Percentiles rank a stretch among this genome's conserved stretches.
Evolutionary conservation across 768 basidiomycete genomes (phyloP).

Genomic region (Dendrothele bispora): DNA sequence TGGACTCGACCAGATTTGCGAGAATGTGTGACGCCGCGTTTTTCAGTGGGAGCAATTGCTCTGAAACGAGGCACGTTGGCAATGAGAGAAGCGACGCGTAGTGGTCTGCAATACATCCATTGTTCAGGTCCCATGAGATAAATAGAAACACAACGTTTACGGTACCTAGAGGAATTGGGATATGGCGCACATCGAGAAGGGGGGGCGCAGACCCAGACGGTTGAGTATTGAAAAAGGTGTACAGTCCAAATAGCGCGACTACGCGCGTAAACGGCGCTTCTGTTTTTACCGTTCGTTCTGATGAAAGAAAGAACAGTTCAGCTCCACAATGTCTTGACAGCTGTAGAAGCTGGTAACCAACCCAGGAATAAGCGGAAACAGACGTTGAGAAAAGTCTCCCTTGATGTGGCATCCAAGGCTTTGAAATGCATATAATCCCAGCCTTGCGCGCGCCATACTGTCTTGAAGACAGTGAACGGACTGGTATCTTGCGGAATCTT

Average conservation of each 20-base stretch:
- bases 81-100: slow-evolving; percentile 49
- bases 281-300: slow-evolving; percentile 54
- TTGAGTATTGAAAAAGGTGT: slow-evolving; percentile 71
- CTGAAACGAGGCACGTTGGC: slow-evolving; percentile 42
- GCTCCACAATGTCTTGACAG: too few species aligned
- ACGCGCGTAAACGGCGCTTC: slow-evolving; percentile 56
- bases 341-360: slow-evolving; percentile 30
- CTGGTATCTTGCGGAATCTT: slow-evolving; percentile 24
- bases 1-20: slow-evolving; percentile 43
- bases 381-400: slow-evolving; percentile 61
- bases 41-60: slow-evolving; percentile 43
- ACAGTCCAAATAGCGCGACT: slow-evolving; percentile 66
- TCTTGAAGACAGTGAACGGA: slow-evolving; percentile 74
- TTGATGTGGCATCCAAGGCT: slow-evolving; percentile 65
- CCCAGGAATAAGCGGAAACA: slow-evolving; percentile 68
- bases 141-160: slow-evolving; percentile 20
- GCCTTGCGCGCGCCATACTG: slow-evolving; percentile 61
- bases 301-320: neutral
- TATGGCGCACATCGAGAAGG: slow-evolving; percentile 49
- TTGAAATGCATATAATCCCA: slow-evolving; percentile 81
- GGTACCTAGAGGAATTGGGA: slow-evolving; percentile 65
- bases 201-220: slow-evolving; percentile 52
- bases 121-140: neutral
- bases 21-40: slow-evolving; percentile 53
- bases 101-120: slow-evolving; percentile 56